phyloP scores from a whole-genome alignment of 441 rosid genomes.

The Pelargonium myrrhifolium region DNA sequence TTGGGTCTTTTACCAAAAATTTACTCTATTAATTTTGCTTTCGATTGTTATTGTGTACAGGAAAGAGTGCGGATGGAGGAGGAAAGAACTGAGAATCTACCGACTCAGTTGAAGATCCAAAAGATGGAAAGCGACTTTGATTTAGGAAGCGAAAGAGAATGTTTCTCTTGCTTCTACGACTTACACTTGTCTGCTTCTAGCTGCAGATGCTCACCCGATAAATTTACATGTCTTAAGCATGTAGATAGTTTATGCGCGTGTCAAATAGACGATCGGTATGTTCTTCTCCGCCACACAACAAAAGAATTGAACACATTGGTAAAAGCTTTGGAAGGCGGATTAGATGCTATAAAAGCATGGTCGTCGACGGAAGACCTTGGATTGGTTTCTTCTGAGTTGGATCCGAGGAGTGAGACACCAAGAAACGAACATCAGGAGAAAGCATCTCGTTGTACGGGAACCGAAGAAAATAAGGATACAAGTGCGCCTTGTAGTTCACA shows the following conservation, averaged over 20 bases:
- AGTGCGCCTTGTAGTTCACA: slow-evolving; percentile 29
- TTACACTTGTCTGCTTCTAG: slow-evolving; percentile 59
- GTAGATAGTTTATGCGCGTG: slow-evolving; percentile 63
- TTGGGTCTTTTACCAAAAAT: too few species aligned
- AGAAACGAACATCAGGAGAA: slow-evolving; percentile 22
- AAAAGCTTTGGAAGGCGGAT: slow-evolving; percentile 58
- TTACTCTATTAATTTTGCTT: not conserved
- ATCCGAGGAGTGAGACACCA: slow-evolving; percentile 16
- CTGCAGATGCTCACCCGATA: slow-evolving; percentile 50
- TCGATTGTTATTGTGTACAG: slow-evolving; percentile 23
- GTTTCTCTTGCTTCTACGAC: slow-evolving; percentile 49
- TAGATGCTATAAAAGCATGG: slow-evolving; percentile 52
- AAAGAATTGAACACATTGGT: slow-evolving; percentile 48
- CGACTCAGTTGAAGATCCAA: slow-evolving; percentile 25
- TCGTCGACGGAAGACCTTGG: slow-evolving; percentile 39
- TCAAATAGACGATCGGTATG: slow-evolving; percentile 42
- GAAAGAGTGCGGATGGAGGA: slow-evolving; percentile 44
- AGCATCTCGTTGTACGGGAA: slow-evolving; percentile 24
- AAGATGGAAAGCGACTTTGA: slow-evolving; percentile 45
- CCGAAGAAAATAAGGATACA: slow-evolving; percentile 24
- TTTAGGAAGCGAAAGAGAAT: slow-evolving; percentile 45
- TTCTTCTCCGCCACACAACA: slow-evolving; percentile 40
- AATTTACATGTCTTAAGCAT: slow-evolving; percentile 54
- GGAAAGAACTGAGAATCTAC: slow-evolving; percentile 39
- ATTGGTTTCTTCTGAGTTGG: slow-evolving; percentile 21